A percentile compares a stretch with the other conserved stretches of the same genome.
phyloP scores from a whole-genome alignment of 2,329 filamentous ascomycete species.

The Lachnum nothofagi region DNA sequence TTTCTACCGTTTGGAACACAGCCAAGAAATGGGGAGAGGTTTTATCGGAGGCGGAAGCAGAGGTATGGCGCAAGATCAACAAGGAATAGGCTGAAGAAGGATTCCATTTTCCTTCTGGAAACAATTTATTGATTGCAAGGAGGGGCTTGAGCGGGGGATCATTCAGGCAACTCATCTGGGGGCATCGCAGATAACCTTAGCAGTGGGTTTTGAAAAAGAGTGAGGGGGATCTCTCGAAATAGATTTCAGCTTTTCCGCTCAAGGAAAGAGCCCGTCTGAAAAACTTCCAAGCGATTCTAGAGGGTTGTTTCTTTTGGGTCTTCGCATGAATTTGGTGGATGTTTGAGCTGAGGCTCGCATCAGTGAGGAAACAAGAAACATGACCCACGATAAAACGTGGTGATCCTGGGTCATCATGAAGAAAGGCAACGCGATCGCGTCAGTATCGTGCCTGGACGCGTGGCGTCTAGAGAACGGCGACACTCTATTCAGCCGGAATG shows the following conservation, averaged over 20 bases:
- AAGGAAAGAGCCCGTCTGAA: conserved; percentile 3
- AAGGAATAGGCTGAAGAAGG: conserved; percentile 33
- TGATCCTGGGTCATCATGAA: conserved; percentile 7
- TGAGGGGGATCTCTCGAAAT: conserved; percentile 12
- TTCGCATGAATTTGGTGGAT: conserved; percentile 22
- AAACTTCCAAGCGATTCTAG: conserved; percentile 4
- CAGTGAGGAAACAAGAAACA: conserved; percentile 18
- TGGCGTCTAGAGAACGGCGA: conserved; percentile 14
- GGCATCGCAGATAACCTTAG: not conserved
- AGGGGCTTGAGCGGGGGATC: not conserved
- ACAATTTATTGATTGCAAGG: conserved; percentile 13
- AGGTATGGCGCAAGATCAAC: conserved; percentile 61
- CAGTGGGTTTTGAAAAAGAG: not conserved
- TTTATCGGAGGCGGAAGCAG: conserved; percentile 53
- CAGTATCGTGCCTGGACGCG: conserved; percentile 15
- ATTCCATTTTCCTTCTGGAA: conserved; percentile 11
- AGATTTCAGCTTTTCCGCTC: conserved; percentile 15
- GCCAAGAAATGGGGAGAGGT: conserved; percentile 57
- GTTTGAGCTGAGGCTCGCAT: conserved; percentile 17
- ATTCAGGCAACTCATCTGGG: not conserved
- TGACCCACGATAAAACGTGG: conserved; percentile 19
- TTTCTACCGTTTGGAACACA: conserved; percentile 44
- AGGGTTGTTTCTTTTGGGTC: conserved; percentile 5
- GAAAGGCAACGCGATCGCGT: conserved; percentile 8
- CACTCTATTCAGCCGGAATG: conserved; percentile 17